These are phyloP conservation scores for Arthrobotrys entomopaga DNA, from an alignment of 2,329 filamentous ascomycete genomes.

Conservation along the genomic window DNA sequence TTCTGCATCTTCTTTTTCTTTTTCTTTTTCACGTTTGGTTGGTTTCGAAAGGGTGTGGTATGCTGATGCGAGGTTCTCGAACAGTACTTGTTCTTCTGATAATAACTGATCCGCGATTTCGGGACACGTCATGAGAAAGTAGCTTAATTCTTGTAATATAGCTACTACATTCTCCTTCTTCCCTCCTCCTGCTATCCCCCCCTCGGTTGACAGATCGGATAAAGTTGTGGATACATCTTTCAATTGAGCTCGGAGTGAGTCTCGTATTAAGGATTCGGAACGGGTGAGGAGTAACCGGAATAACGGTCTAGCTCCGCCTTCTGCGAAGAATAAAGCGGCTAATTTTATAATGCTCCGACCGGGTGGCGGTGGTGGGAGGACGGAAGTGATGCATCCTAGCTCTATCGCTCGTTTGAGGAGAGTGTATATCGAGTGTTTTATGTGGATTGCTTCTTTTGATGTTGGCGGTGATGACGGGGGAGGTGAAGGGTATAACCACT, in stretches of 20 bases:
- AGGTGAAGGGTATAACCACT: slow-evolving; percentile 35
- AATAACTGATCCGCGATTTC: slow-evolving; percentile 22
- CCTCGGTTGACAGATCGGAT: slow-evolving; percentile 11
- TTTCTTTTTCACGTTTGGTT: neutral
- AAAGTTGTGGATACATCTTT: slow-evolving; percentile 2
- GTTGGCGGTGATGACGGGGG: neutral
- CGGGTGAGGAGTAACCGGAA: slow-evolving; percentile 12
- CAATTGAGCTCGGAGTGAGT: neutral
- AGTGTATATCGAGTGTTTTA: slow-evolving; percentile 8
- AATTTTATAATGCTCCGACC: slow-evolving; percentile 13
- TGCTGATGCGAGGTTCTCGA: slow-evolving; percentile 20
- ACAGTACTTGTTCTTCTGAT: slow-evolving; percentile 19
- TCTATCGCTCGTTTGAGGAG: slow-evolving; percentile 24
- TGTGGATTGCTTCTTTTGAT: slow-evolving; percentile 22
- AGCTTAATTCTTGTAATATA: slow-evolving; percentile 26
- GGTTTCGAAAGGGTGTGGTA: slow-evolving; percentile 3
- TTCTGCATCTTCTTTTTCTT: neutral
- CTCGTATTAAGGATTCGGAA: neutral
- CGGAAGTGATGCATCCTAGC: neutral
- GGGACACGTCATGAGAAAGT: slow-evolving; percentile 43
- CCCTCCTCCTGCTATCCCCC: neutral
- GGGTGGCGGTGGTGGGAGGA: neutral
- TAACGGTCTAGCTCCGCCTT: slow-evolving; percentile 20
- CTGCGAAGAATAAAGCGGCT: slow-evolving; percentile 31
- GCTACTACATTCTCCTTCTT: neutral